A percentile compares a stretch with the other conserved stretches of the same genome.
Conservation (phyloP, 2,329 filamentous ascomycete species). For the Chaetomium strumarium region DNA sequence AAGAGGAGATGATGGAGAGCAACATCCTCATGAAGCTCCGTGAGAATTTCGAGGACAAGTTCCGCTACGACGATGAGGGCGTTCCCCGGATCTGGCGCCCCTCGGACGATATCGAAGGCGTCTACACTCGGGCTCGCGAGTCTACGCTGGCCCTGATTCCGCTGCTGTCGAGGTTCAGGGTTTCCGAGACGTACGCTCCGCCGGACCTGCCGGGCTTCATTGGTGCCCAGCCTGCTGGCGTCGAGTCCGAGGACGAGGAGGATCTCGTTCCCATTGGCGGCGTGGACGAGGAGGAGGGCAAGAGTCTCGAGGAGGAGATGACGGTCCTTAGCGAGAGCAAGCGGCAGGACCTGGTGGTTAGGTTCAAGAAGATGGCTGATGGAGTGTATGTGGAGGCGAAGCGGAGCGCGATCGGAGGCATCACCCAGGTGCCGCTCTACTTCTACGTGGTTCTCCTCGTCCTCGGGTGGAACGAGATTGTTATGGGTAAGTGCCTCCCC, state of each 20-base stretch:
- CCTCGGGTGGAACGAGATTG: slow-evolving; percentile 97
- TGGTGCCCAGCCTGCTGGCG: slow-evolving; percentile 67
- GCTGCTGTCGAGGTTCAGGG: slow-evolving; percentile 75
- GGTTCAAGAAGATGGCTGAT: slow-evolving; percentile 98
- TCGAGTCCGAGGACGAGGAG: slow-evolving; percentile 79
- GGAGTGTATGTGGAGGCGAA: slow-evolving; percentile 98
- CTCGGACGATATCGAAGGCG: slow-evolving; percentile 91
- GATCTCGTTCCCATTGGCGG: slow-evolving; percentile 85
- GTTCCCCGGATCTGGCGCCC: slow-evolving; percentile 96
- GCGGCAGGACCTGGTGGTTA: slow-evolving; percentile 81
- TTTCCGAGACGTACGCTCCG: slow-evolving; percentile 65
- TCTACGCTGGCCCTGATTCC: slow-evolving; percentile 89
- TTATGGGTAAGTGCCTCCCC: slow-evolving; percentile 65
- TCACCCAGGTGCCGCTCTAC: slow-evolving; percentile 89
- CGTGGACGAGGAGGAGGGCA: slow-evolving; percentile 89
- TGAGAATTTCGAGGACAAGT: slow-evolving; percentile 99
- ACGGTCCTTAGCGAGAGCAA: slow-evolving; percentile 87
- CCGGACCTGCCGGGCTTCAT: slow-evolving; percentile 84
- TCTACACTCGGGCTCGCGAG: slow-evolving; percentile 88
- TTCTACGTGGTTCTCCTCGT: slow-evolving; percentile 87
- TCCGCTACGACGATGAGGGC: slow-evolving; percentile 91
- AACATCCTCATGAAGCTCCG: slow-evolving; percentile 92
- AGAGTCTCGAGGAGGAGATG: slow-evolving; percentile 94
- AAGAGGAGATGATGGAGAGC: slow-evolving; percentile 97
- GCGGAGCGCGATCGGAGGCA: slow-evolving; percentile 88